These are phyloP conservation scores for Phytopythium aichiense DNA, from an alignment of 352 stramenopile species.

Conservation along the genomic window DNA sequence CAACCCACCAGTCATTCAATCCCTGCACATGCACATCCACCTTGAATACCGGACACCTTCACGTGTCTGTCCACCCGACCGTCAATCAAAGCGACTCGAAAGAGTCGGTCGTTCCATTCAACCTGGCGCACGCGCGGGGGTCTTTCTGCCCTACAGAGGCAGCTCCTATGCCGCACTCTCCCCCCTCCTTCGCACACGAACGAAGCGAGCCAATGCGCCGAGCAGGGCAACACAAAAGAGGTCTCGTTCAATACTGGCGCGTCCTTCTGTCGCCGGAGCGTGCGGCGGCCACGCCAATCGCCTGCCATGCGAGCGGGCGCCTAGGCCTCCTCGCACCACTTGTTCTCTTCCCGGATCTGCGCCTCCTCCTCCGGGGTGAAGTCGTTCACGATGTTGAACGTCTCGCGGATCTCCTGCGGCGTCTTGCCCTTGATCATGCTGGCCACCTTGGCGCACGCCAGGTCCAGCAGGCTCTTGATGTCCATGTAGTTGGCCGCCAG, in stretches of 20 bases:
- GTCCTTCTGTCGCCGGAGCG: not conserved
- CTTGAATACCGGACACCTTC: no score
- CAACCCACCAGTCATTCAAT: not conserved
- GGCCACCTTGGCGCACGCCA: conserved; percentile 90
- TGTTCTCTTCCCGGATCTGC: conserved; percentile 99
- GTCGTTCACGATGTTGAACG: conserved; percentile 99
- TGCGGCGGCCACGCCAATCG: no score
- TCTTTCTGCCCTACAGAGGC: not conserved
- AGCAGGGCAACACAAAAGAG: not conserved
- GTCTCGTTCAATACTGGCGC: not conserved
- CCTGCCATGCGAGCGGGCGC: not conserved
- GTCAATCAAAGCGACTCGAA: not conserved
- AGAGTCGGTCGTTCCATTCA: not conserved
- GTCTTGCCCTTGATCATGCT: conserved; percentile 97
- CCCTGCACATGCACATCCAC: not conserved
- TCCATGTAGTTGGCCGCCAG: conserved; percentile 99
- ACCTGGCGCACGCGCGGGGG: not conserved
- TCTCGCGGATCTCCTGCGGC: conserved; percentile 98
- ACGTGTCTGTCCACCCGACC: no score
- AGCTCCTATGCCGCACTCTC: not conserved
- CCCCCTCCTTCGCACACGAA: not conserved
- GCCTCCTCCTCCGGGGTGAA: conserved; percentile 99
- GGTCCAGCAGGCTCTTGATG: conserved; percentile 96
- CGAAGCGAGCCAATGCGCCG: not conserved
- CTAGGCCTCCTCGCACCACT: conserved; percentile 99